These are phyloP conservation scores for Bauhinia variegata DNA, from an alignment of 306 rosid species.

Conservation along the genomic window DNA sequence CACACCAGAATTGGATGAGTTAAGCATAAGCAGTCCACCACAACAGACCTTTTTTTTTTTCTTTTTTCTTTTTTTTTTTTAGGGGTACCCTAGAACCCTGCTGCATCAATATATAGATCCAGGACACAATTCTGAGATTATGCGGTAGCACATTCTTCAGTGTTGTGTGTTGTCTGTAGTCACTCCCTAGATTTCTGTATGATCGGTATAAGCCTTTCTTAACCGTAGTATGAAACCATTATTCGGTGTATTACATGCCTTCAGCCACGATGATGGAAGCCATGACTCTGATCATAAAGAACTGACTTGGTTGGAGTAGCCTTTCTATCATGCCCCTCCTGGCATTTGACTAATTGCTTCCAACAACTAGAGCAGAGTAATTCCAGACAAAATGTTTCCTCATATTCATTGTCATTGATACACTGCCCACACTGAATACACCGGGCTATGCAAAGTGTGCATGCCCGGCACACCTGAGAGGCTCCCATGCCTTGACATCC, in stretches of 20 bases:
- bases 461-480: slow-evolving; percentile 69
- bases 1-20: background rate
- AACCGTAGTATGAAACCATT: slow-evolving; percentile 18
- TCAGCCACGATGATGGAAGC: slow-evolving; percentile 40
- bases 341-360: slow-evolving; percentile 40
- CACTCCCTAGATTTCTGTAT: slow-evolving; percentile 7
- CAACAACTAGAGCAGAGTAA: slow-evolving; percentile 72
- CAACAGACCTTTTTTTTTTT: slow-evolving; percentile 13
- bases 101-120: slow-evolving; percentile 10
- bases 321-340: slow-evolving; percentile 45
- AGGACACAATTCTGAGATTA: background rate
- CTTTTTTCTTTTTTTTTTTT: slow-evolving; percentile 14
- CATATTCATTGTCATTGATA: slow-evolving; percentile 74
- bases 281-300: slow-evolving; percentile 40
- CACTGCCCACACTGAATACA: slow-evolving; percentile 86
- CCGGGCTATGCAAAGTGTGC: slow-evolving; percentile 77
- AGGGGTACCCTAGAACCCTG: background rate
- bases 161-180: slow-evolving; percentile 9
- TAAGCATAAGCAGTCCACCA: slow-evolving; percentile 6
- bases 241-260: background rate
- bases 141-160: slow-evolving; percentile 12
- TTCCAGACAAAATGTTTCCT: slow-evolving; percentile 88
- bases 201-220: slow-evolving; percentile 25
- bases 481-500: slow-evolving; percentile 60
- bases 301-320: slow-evolving; percentile 31